Base-by-base conservation (phyloP, 768 basidiomycete genomes). In the Chalciporus pseudorubinellus region DNA sequence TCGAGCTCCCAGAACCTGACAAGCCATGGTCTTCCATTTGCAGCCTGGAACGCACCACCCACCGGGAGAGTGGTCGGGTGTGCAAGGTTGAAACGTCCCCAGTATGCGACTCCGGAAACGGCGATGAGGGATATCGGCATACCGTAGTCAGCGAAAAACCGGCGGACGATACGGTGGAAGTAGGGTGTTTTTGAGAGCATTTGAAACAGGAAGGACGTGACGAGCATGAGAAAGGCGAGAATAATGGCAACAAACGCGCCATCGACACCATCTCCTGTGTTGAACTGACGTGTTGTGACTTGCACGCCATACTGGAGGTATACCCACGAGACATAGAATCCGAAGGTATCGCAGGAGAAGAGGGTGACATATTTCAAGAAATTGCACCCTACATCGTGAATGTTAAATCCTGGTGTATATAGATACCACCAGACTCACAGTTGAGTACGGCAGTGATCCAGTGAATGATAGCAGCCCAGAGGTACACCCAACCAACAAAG, bases 331-430 rank as follows among this genome's bases (percentile, higher is more conserved):
- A 95, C 91, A 66, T 93, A 95, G 69, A 93, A 95, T 1, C 92
- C 92, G 59, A 94, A 95, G 0, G 89, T 92, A 58, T 94, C 92
- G 65, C 92, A 94, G 19, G 92, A 86, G 68, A 95, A 94, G 7
- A 89, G 75, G 0, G 92, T 94, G 21, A 94, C 91, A 58, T 92
- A 91, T 77, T 78, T 82, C 36, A 95, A 76, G 58, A 91, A 87
- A 63, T 89, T 87, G 58, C 88, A 89, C 77, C 26, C 26, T 26
- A 1, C 26, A 26, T 26, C 9, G 26, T 9, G 6, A 9, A 26
- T 26, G 26, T 26, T 6, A 6, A 9, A 26, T 9, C 9, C 26
- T 7, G 26, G 9, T 26, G 7, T 6, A 9, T 7, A 9, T 26
- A 26, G 26, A 26, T 26, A 26, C 3, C 7, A 26, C 3, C 26